Conservation (phyloP, 2,329 filamentous ascomycete genomes). For the Alternaria gansuensis region DNA sequence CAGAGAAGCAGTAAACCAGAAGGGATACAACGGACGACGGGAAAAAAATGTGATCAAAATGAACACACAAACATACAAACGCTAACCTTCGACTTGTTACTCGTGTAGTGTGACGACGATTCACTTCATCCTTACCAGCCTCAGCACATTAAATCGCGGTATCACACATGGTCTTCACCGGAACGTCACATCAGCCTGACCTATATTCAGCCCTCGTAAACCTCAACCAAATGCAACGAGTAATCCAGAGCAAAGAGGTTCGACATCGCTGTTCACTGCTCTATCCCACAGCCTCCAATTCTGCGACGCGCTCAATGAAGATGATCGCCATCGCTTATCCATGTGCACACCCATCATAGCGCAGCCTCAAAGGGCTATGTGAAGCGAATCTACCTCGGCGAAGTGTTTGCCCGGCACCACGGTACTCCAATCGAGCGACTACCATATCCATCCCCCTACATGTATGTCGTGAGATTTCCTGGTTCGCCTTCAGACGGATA, state of each 20-base stretch:
- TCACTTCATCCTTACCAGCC: no score
- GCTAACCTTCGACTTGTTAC: neutral
- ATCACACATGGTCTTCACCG: neutral
- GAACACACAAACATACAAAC: neutral
- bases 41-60: no score
- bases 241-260: neutral
- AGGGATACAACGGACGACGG: no score
- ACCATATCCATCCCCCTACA: neutral
- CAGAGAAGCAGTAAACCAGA: no score
- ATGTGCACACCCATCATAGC: constrained; percentile 1
- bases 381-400: constrained; percentile 7
- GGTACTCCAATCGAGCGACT: neutral
- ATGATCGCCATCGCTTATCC: constrained; percentile 6
- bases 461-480: neutral
- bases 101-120: neutral
- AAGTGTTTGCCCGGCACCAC: neutral
- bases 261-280: neutral
- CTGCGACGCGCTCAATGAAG: neutral
- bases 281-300: neutral
- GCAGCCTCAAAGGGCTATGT: constrained; percentile 2
- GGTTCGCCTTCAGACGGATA: neutral
- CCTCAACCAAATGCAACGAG: neutral
- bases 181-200: neutral
- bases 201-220: neutral
- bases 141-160: no score